These are phyloP conservation scores for Candida sp. DNA, from an alignment of 1,139 yeast species.

Conservation along the genomic window DNA sequence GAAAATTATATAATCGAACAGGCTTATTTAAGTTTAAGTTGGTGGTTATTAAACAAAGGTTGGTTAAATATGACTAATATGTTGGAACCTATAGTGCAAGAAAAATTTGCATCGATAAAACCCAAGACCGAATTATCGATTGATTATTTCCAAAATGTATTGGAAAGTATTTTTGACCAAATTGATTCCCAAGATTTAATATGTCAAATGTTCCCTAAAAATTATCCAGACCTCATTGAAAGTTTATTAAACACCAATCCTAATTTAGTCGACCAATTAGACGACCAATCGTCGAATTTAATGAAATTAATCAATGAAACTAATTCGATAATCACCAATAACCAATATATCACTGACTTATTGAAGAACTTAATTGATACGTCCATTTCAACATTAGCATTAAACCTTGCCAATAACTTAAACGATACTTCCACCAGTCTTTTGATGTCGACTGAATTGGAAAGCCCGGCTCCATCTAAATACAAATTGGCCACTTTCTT, in stretches of 20 bases:
- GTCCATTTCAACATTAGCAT: conserved; percentile 26
- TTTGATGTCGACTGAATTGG: conserved; percentile 5
- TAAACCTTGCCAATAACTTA: conserved; percentile 22
- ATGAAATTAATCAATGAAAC: conserved; percentile 46
- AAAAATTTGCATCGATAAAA: conserved; percentile 59
- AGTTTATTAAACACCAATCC: conserved; percentile 46
- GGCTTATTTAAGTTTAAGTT: conserved; percentile 79
- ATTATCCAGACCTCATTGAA: conserved; percentile 38
- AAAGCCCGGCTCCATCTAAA: conserved; percentile 12
- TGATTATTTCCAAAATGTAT: conserved; percentile 46
- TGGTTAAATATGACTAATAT: conserved; percentile 59
- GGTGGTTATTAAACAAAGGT: conserved; percentile 94
- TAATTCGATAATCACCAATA: conserved; percentile 24
- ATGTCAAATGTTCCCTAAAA: conserved; percentile 42
- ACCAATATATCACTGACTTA: conserved; percentile 28
- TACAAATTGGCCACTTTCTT: conserved; percentile 67
- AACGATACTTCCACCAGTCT: conserved; percentile 8
- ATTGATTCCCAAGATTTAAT: conserved; percentile 38
- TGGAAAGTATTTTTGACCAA: conserved; percentile 23
- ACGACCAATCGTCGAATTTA: conserved; percentile 36
- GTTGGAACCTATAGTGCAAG: conserved; percentile 56
- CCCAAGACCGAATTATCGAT: conserved; percentile 71
- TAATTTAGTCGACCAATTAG: conserved; percentile 36
- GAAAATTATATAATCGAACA: conserved; percentile 64
- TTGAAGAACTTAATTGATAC: conserved; percentile 25